phyloP scores from a whole-genome alignment of 2,329 filamentous ascomycete species.

The Aspergillus sojae region DNA sequence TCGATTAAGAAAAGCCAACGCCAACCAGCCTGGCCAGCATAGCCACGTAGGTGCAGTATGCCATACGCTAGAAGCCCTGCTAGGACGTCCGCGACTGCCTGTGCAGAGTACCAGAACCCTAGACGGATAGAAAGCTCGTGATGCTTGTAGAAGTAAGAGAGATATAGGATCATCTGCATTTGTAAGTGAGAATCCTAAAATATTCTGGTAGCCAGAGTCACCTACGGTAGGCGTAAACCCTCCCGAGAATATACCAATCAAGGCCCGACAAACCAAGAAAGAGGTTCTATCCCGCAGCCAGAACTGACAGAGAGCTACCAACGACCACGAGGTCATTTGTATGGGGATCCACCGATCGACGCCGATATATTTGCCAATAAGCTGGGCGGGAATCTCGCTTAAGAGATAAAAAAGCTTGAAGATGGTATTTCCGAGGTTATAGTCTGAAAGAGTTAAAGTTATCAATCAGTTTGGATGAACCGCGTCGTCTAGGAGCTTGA shows the following conservation, averaged over 20 bases:
- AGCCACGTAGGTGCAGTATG: conserved; percentile 38
- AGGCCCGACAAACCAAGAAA: conserved; percentile 45
- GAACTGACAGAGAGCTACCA: conserved; percentile 46
- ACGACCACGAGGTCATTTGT: conserved; percentile 50
- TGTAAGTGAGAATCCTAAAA: not conserved
- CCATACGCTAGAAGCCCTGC: conserved; percentile 48
- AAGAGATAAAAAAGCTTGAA: conserved; percentile 56
- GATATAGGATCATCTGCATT: conserved; percentile 48
- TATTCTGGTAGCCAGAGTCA: not conserved
- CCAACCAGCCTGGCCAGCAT: conserved; percentile 36
- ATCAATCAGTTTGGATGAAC: not conserved
- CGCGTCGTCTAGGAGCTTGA: not conserved
- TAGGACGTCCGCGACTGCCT: conserved; percentile 47
- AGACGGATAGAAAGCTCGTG: conserved; percentile 61
- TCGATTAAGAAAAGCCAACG: conserved; percentile 40
- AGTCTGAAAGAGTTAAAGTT: conserved; percentile 13
- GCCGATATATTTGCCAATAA: conserved; percentile 58
- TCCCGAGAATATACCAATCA: conserved; percentile 50
- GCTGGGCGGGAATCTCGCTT: conserved; percentile 60
- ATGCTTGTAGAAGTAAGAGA: conserved; percentile 72
- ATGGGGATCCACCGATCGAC: conserved; percentile 59
- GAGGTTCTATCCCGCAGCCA: conserved; percentile 47
- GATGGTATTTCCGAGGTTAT: conserved; percentile 55
- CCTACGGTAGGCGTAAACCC: conserved; percentile 46
- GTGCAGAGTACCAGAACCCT: conserved; percentile 29